Conservation (phyloP, 768 basidiomycete species). For the Lentinula edodes region DNA sequence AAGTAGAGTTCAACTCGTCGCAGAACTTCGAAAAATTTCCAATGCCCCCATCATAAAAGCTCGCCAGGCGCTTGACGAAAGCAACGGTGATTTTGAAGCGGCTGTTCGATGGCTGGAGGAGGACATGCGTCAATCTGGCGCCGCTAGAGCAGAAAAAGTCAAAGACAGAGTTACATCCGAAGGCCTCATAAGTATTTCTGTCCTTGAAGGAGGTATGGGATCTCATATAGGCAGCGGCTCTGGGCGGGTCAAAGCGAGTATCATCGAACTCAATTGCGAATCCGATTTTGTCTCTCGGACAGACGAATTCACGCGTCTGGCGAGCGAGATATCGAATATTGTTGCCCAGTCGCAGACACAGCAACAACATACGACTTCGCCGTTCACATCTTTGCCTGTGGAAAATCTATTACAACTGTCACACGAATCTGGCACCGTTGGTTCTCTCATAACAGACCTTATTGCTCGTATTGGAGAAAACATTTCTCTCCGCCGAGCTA, state of each 20-base stretch:
- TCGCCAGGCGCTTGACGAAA: constrained; percentile 74
- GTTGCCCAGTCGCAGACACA: constrained; percentile 68
- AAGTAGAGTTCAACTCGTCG: constrained; percentile 71
- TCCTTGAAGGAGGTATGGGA: constrained; percentile 60
- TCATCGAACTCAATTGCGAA: constrained; percentile 94
- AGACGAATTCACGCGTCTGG: constrained; percentile 71
- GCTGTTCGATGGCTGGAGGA: constrained; percentile 81
- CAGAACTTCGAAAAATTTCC: constrained; percentile 76
- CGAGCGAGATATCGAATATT: constrained; percentile 77
- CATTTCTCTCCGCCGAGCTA: constrained; percentile 61
- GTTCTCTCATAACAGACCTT: constrained; percentile 57
- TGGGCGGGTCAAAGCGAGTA: constrained; percentile 65
- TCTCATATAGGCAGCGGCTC: constrained; percentile 24
- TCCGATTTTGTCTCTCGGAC: constrained; percentile 94
- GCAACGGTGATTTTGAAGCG: constrained; percentile 64
- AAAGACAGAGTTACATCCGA: constrained; percentile 68
- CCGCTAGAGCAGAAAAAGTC: constrained; percentile 80
- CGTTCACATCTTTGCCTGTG: constrained; percentile 46
- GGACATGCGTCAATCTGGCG: constrained; percentile 66
- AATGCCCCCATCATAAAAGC: constrained; percentile 86
- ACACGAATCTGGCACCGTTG: constrained; percentile 42
- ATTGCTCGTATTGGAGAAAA: constrained; percentile 81
- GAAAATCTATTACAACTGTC: constrained; percentile 40
- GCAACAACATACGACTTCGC: constrained; percentile 14
- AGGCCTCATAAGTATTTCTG: constrained; percentile 73